Percentiles rank a stretch among this genome's conserved stretches.
phyloP scores from a whole-genome alignment of 2,329 filamentous ascomycete species.

The Pyricularia pennisetigena region DNA sequence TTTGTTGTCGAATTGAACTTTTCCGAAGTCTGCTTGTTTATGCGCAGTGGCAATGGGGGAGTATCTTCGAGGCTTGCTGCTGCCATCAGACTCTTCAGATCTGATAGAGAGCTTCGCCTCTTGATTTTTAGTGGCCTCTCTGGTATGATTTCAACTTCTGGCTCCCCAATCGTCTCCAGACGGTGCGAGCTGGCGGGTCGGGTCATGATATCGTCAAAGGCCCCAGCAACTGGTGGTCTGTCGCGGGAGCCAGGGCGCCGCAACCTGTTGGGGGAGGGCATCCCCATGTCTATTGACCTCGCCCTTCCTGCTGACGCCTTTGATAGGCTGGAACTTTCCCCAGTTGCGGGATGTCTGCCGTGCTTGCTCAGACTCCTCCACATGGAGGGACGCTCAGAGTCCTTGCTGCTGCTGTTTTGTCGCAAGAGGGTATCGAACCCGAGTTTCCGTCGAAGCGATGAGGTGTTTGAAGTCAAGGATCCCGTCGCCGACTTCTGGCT shows the following conservation, averaged over 20 bases:
- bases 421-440: conserved; percentile 67
- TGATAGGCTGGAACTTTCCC: conserved; percentile 54
- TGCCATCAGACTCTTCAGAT: conserved; percentile 59
- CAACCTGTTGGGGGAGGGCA: conserved; percentile 32
- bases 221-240: conserved; percentile 49
- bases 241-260: conserved; percentile 48
- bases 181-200: conserved; percentile 25
- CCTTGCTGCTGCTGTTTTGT: conserved; percentile 59
- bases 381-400: conserved; percentile 63
- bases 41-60: conserved; percentile 36
- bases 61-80: conserved; percentile 41
- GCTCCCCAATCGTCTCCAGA: conserved; percentile 51
- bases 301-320: conserved; percentile 59
- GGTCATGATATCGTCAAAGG: conserved; percentile 43
- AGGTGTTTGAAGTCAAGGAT: conserved; percentile 76
- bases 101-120: conserved; percentile 82
- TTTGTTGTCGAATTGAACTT: conserved; percentile 46
- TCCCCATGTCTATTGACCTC: conserved; percentile 62
- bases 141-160: conserved; percentile 26
- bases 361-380: conserved; percentile 87
- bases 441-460: conserved; percentile 76
- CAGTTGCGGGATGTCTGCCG: conserved; percentile 46
- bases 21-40: conserved; percentile 43
- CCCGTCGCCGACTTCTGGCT: conserved; percentile 50
- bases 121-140: conserved; percentile 56